phyloP scores from a whole-genome alignment of 2,329 filamentous ascomycete genomes.

The Colletotrichum eleusines region DNA sequence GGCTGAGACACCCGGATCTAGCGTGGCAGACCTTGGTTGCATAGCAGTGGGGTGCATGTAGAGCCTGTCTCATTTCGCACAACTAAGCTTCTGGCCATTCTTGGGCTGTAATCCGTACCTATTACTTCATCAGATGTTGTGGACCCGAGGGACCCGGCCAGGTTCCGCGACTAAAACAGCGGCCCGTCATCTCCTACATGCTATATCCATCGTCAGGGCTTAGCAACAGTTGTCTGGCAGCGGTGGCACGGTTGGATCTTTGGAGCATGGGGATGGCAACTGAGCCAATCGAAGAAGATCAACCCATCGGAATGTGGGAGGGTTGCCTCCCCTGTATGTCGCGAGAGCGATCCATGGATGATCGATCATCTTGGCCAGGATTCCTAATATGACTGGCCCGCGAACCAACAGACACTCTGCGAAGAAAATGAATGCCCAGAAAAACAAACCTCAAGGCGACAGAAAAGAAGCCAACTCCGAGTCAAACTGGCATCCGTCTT shows the following conservation, averaged over 20 bases:
- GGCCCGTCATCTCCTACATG: too few relatives aligned
- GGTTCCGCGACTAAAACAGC: background rate
- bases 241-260: background rate
- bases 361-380: background rate
- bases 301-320: background rate
- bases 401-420: background rate
- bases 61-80: background rate
- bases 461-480: background rate
- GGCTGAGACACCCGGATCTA: background rate
- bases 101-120: too few relatives aligned
- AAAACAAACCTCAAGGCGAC: background rate
- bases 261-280: background rate
- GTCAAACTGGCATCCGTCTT: background rate
- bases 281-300: background rate
- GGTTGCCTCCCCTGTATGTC: background rate
- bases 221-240: background rate
- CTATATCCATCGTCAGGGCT: background rate
- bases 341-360: background rate
- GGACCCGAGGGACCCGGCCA: background rate
- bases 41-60: constrained; percentile 38
- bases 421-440: background rate
- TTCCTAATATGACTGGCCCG: background rate
- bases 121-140: background rate
- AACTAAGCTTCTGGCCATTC: background rate
- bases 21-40: background rate